A percentile compares a stretch with the other conserved stretches of the same genome.
Conservation (phyloP, 1,139 yeast species). For the Diutina ranongensis region DNA sequence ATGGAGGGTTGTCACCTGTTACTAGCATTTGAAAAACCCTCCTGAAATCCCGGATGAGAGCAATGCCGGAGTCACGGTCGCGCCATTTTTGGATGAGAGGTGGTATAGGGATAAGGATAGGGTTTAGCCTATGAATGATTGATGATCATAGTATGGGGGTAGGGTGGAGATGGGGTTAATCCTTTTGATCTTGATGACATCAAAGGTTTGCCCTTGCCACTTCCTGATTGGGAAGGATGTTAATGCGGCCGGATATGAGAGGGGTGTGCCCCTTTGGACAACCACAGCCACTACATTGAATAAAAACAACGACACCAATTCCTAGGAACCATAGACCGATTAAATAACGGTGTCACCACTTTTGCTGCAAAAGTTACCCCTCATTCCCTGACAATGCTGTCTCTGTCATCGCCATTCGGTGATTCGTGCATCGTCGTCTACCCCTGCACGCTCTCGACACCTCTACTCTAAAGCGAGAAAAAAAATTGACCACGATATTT, state of each 20-base stretch:
- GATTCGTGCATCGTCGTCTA: background rate
- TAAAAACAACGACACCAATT: no score
- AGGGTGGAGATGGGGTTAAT: background rate
- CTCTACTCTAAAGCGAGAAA: background rate
- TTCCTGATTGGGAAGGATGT: background rate
- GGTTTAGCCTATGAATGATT: no score
- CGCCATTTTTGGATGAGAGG: no score
- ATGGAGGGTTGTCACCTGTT: background rate
- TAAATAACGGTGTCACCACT: no score
- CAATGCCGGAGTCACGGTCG: background rate
- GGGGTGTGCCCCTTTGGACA: background rate
- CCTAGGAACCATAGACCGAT: no score
- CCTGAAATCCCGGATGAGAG: background rate
- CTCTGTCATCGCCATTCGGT: no score
- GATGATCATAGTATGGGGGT: no score
- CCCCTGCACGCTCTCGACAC: constrained; percentile 1
- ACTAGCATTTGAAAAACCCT: background rate
- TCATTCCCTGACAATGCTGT: no score
- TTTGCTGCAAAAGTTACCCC: no score
- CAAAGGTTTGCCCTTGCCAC: background rate
- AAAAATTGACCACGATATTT: background rate
- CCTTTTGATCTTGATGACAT: no score
- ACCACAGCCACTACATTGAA: background rate
- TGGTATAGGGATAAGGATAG: no score
- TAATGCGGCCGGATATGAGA: background rate